phyloP scores from a whole-genome alignment of 2,329 filamentous ascomycete species.

The Neoscytalidium dimidiatum region DNA sequence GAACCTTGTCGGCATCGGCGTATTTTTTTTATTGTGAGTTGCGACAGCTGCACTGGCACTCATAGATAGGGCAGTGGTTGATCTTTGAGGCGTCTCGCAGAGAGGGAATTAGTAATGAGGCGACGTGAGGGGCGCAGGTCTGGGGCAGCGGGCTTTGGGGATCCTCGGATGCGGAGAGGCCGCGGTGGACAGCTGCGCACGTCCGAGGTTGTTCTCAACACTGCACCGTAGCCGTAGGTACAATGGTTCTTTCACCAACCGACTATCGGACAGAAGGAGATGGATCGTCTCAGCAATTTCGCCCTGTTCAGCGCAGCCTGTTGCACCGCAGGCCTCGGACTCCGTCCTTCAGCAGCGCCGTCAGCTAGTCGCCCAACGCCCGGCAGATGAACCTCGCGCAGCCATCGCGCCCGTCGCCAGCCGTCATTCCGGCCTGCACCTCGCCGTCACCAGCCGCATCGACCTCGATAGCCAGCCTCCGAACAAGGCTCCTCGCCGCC shows the following conservation, averaged over 20 bases:
- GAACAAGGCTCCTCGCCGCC: constrained; percentile 8
- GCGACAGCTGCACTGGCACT: no score
- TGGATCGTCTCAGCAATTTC: constrained; percentile 16
- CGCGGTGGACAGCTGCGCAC: constrained; percentile 2
- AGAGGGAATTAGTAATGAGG: not conserved
- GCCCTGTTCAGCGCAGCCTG: not conserved
- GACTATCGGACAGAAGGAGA: constrained; percentile 14
- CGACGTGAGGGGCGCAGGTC: not conserved
- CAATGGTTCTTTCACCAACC: constrained; percentile 16
- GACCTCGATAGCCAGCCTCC: not conserved
- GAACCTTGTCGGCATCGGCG: not conserved
- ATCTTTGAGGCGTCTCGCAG: not conserved
- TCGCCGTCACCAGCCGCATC: constrained; percentile 1
- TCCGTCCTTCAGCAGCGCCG: not conserved
- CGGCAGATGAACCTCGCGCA: constrained; percentile 8
- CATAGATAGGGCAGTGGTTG: no score
- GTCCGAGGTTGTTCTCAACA: constrained; percentile 17
- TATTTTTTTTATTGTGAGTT: not conserved
- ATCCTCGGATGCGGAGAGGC: constrained; percentile 6
- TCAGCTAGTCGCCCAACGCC: not conserved
- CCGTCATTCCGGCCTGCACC: constrained; percentile 11
- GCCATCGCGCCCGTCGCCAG: not conserved
- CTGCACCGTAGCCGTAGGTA: constrained; percentile 19
- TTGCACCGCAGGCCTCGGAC: not conserved
- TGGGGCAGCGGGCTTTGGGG: not conserved